phyloP scores from a whole-genome alignment of 805 yeast species.

The Kuraishia borneana region DNA sequence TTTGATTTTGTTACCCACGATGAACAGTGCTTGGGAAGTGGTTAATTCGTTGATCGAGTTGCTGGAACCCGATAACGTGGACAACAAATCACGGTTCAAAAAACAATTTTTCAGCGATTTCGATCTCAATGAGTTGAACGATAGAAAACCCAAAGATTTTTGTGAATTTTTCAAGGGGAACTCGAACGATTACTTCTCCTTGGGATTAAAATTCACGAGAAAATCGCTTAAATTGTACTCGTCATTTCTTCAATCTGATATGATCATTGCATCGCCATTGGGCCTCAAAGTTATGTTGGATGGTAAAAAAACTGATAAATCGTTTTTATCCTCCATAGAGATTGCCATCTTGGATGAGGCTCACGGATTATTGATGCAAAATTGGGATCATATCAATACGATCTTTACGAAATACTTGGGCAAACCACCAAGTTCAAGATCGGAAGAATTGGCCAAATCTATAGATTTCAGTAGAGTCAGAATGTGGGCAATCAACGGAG shows the following conservation, averaged over 20 bases:
- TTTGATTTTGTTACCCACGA: constrained; percentile 71
- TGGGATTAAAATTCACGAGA: constrained; percentile 87
- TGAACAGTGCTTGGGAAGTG: constrained; percentile 64
- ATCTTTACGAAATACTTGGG: constrained; percentile 61
- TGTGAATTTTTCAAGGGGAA: constrained; percentile 74
- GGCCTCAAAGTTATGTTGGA: constrained; percentile 67
- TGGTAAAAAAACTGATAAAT: constrained; percentile 28
- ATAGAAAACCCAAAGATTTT: constrained; percentile 75
- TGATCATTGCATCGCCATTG: constrained; percentile 84
- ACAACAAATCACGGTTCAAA: constrained; percentile 66
- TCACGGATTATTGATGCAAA: constrained; percentile 82
- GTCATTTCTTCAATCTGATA: constrained; percentile 74
- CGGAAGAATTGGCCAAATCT: constrained; percentile 24
- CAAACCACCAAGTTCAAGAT: constrained; percentile 61
- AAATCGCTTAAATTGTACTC: constrained; percentile 79
- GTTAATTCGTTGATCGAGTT: constrained; percentile 49
- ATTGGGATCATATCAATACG: constrained; percentile 74
- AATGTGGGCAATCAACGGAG: constrained; percentile 86
- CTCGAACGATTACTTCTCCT: constrained; percentile 80
- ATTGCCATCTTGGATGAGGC: constrained; percentile 70
- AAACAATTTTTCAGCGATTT: constrained; percentile 51
- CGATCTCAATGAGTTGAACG: constrained; percentile 17
- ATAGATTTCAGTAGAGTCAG: constrained; percentile 79
- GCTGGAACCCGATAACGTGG: constrained; percentile 65
- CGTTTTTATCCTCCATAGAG: constrained; percentile 80